Evolutionary conservation across 208 protist genomes (phyloP), one percentile per base, ranked within the genome.

Genomic region (Trypanosoma scelopori): DNA sequence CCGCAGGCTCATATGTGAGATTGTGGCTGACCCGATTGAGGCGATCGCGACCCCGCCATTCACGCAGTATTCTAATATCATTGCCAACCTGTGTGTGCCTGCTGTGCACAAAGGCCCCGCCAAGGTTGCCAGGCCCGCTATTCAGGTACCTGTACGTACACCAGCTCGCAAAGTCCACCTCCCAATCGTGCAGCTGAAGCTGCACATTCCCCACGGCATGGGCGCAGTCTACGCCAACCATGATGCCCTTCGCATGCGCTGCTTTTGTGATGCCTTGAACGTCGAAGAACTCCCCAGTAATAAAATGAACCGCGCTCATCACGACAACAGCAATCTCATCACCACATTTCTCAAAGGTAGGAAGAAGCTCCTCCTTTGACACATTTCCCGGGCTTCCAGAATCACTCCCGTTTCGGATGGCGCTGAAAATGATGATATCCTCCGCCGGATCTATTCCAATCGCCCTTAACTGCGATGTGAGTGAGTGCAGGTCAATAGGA

Each of bases 61-160:
- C 95, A 9, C 81, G 81, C 20, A 98, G 78, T 39, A 86, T 68
- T 39, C 64, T 69, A n/a, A 83, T 51, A 25, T 74, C 63, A 51
- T 58, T 78, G 5, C 78, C 41, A 20, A 39, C 61, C 18, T 68
- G 55, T 13, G 86, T 85, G 77, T 98, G 84, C 47, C 71, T 85
- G 42, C 69, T 84, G 78, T 99, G 94, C 1, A 99, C 87, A 62
- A 98, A 99, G 18, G 82, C 65, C 42, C 86, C 89, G n/a, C 69
- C 90, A 30, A 98, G 84, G 65, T 80, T 88, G 55, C 90, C 90
- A 9, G 96, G 93, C 4, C 97, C 97, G 39, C 81, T 79, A 81
- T 97, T 98, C n/a, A 98, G 74, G 79, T 98, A 99, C 63, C 97
- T 97, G 85, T 97, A 98, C n/a, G 87, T 91, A 75, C 94, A 98